Percentiles rank a stretch among this genome's conserved stretches.
Conservation (phyloP, 495 filamentous ascomycete genomes). For the Aspergillus avenaceus region DNA sequence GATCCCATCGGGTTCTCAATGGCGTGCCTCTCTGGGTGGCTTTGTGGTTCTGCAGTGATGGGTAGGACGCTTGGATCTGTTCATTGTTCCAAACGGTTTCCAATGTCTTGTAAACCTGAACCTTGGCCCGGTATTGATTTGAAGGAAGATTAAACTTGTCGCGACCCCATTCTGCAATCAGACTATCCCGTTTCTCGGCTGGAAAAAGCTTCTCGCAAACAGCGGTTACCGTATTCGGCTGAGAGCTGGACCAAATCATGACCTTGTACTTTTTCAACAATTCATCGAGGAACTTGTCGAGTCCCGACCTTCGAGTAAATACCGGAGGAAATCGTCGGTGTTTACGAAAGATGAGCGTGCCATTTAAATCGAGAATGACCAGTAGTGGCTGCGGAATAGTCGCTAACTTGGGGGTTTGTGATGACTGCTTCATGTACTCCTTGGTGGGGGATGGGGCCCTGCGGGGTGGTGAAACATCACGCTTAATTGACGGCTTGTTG, state of each 20-base stretch:
- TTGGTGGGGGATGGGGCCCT: slow-evolving; percentile 31
- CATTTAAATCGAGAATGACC: slow-evolving; percentile 88
- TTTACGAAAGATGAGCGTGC: slow-evolving; percentile 75
- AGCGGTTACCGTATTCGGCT: slow-evolving; percentile 58
- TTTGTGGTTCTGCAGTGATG: background rate
- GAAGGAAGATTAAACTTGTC: slow-evolving; percentile 66
- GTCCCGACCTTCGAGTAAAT: slow-evolving; percentile 59
- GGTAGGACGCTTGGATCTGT: slow-evolving; percentile 49
- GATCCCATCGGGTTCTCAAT: slow-evolving; percentile 52
- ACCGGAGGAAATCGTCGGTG: slow-evolving; percentile 37
- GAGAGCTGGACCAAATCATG: slow-evolving; percentile 89
- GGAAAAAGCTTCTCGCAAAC: slow-evolving; percentile 53
- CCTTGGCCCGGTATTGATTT: slow-evolving; percentile 60
- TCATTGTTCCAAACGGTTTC: slow-evolving; percentile 62
- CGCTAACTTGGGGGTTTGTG: slow-evolving; percentile 19
- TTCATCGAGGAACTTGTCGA: slow-evolving; percentile 62
- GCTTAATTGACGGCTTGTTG: background rate
- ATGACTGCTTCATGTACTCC: slow-evolving; percentile 43
- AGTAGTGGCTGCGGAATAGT: slow-evolving; percentile 51
- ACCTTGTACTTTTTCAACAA: slow-evolving; percentile 65
- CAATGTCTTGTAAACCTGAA: slow-evolving; percentile 86
- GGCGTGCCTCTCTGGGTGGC: background rate
- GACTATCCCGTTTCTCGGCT: slow-evolving; percentile 30
- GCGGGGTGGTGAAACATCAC: slow-evolving; percentile 14
- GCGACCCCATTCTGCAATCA: slow-evolving; percentile 76